Conservation (phyloP, 805 yeast species). For the Metschnikowia arizonensis region DNA sequence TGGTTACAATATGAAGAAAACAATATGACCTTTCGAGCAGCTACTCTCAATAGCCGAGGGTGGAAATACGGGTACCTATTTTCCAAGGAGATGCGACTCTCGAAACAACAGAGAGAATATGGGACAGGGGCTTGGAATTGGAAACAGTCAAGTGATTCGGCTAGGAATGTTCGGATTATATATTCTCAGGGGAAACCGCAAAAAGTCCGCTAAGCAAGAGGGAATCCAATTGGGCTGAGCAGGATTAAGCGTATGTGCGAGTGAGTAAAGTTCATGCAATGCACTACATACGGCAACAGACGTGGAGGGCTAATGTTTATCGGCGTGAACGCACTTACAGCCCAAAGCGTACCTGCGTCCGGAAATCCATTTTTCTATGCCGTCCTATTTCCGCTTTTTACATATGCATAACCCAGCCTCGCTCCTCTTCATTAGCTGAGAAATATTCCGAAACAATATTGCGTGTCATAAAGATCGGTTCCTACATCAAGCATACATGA, state of each 20-base stretch:
- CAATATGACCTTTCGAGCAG: constrained; percentile 5
- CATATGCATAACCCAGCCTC: constrained; percentile 2
- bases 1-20: neutral
- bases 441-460: neutral
- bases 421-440: neutral
- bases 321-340: constrained; percentile 2
- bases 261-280: constrained; percentile 2
- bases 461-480: neutral
- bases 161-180: constrained; percentile 2
- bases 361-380: neutral
- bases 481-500: neutral
- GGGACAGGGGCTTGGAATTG: neutral
- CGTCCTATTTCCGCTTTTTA: neutral
- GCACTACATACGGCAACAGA: constrained; percentile 5
- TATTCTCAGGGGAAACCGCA: neutral
- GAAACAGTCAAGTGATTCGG: neutral
- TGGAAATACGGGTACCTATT: neutral
- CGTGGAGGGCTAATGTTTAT: constrained; percentile 3
- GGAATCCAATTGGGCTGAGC: neutral
- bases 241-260: constrained; percentile 5
- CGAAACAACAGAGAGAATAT: neutral
- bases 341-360: constrained; percentile 5
- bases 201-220: neutral
- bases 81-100: constrained; percentile 3
- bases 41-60: neutral